These are phyloP conservation scores for Lactarius tabidus DNA, from an alignment of 768 basidiomycete genomes.

Conservation along the genomic window DNA sequence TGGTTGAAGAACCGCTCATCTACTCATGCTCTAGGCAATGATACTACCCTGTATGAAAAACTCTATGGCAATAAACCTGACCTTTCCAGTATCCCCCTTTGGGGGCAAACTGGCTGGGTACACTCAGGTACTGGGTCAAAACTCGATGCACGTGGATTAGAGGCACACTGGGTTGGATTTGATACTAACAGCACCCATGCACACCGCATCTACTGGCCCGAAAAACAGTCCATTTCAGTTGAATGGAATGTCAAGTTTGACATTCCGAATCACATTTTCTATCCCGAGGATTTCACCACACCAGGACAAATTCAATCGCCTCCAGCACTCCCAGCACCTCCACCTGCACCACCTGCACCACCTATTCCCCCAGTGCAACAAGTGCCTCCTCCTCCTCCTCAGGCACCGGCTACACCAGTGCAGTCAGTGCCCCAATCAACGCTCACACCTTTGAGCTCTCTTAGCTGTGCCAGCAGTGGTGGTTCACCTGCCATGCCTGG, in stretches of 20 bases:
- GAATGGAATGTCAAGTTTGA: slow-evolving; percentile 29
- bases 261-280: accelerated
- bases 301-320: too few species aligned
- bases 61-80: slow-evolving; percentile 30
- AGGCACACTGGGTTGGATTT: slow-evolving; percentile 35
- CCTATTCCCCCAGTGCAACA: too few species aligned
- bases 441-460: too few species aligned
- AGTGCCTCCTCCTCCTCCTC: too few species aligned
- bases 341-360: too few species aligned
- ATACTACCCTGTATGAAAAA: slow-evolving; percentile 29
- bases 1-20: slow-evolving; percentile 22
- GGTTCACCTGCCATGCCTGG: too few species aligned
- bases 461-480: too few species aligned
- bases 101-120: slow-evolving; percentile 25
- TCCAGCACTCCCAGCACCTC: too few species aligned
- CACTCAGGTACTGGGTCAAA: slow-evolving; percentile 16
- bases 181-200: slow-evolving; percentile 32
- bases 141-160: slow-evolving; percentile 10
- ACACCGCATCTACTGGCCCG: slow-evolving; percentile 36
- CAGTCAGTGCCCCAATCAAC: too few species aligned
- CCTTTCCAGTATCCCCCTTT: slow-evolving; percentile 17
- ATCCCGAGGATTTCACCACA: too few species aligned
- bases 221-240: slow-evolving; percentile 27
- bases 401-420: too few species aligned
- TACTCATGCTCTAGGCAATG: slow-evolving; percentile 24